Conservation (phyloP, 2,329 filamentous ascomycete genomes). For the Colletotrichum kahawae region DNA sequence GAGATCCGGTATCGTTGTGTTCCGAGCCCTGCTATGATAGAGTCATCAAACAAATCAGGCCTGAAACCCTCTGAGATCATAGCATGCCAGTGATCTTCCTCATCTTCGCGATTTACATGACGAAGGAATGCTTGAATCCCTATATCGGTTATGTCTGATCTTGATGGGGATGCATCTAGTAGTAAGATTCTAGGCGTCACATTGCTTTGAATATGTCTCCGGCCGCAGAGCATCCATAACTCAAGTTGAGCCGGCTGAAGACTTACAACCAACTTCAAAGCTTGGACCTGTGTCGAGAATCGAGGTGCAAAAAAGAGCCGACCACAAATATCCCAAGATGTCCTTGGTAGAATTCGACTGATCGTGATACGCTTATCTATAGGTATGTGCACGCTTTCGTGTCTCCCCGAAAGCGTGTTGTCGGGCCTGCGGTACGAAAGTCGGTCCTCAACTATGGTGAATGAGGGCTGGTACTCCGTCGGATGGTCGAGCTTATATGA, state of each 20-base stretch:
- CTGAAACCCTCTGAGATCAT: neutral
- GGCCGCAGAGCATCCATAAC: neutral
- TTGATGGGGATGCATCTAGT: neutral
- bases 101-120: neutral
- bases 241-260: neutral
- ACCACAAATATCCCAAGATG: neutral
- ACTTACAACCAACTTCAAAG: neutral
- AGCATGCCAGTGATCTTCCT: neutral
- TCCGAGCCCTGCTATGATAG: neutral
- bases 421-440: neutral
- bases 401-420: neutral
- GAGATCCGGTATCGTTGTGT: neutral
- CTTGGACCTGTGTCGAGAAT: neutral
- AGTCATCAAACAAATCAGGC: neutral
- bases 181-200: neutral
- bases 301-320: neutral
- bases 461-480: neutral
- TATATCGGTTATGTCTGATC: neutral
- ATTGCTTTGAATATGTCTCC: neutral
- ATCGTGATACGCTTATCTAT: neutral
- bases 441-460: neutral
- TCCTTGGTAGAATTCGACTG: neutral
- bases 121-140: neutral
- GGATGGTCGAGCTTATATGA: neutral
- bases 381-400: neutral